Conservation (phyloP, 345 rosid species). For the Microcos paniculata region DNA sequence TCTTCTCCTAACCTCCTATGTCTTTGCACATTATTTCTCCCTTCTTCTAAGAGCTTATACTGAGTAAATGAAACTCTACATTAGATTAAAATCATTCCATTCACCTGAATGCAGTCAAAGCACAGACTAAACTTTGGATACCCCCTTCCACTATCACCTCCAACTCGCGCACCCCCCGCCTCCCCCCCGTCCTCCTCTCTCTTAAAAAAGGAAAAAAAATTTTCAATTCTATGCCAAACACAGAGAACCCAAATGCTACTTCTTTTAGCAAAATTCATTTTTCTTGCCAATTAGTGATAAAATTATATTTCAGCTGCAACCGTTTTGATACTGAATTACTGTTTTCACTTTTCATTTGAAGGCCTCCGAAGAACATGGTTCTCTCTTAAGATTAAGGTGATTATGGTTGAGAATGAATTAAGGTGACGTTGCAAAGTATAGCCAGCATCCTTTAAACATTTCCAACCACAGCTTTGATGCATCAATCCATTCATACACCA, state of each 20-base stretch:
- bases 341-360: not conserved
- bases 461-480: not conserved
- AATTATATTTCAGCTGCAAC: not conserved
- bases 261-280: not conserved
- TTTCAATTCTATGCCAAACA: not conserved
- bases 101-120: not conserved
- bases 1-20: not conserved
- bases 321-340: not conserved
- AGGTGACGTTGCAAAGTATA: not conserved
- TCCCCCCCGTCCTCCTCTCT: too few relatives aligned
- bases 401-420: not conserved
- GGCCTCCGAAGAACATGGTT: not conserved
- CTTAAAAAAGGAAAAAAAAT: not conserved
- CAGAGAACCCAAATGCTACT: not conserved
- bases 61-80: not conserved
- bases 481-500: not conserved
- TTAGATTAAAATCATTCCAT: not conserved
- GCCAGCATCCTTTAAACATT: not conserved
- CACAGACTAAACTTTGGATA: not conserved
- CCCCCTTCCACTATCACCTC: not conserved
- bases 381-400: not conserved
- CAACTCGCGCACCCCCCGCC: too few relatives aligned
- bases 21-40: not conserved
- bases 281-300: not conserved
- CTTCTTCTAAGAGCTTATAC: not conserved